These are phyloP conservation scores for Rhizopogon vesiculosus DNA, from an alignment of 768 basidiomycete species.

Conservation along the genomic window DNA sequence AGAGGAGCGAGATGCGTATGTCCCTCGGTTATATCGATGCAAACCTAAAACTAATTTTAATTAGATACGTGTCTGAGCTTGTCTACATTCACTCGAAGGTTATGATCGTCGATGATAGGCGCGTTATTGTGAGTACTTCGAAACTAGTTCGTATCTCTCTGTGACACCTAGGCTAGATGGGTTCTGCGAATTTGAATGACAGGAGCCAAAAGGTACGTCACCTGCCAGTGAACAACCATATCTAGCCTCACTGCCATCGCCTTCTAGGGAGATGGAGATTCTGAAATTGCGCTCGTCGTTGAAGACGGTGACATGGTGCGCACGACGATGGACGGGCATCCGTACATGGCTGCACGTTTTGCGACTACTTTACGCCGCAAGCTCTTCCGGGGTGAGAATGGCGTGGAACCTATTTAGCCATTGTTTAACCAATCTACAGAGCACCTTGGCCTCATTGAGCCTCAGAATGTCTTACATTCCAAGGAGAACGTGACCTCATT, in stretches of 20 bases:
- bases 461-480: constrained; percentile 47
- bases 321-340: constrained; percentile 73
- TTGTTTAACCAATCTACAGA: constrained; percentile 39
- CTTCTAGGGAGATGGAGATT: constrained; percentile 82
- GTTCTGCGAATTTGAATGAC: constrained; percentile 91
- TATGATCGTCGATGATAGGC: constrained; percentile 92
- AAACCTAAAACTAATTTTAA: not conserved
- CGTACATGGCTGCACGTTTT: constrained; percentile 71
- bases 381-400: constrained; percentile 66
- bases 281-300: constrained; percentile 89
- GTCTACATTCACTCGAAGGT: constrained; percentile 84
- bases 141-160: not conserved
- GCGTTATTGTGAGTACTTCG: constrained; percentile 67
- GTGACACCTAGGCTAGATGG: constrained; percentile 51
- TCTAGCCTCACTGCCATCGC: not conserved
- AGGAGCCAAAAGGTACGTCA: constrained; percentile 65
- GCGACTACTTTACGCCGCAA: constrained; percentile 80
- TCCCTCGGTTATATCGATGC: constrained; percentile 16
- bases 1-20: constrained; percentile 78
- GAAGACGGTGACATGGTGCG: constrained; percentile 82
- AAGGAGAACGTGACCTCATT: constrained; percentile 43
- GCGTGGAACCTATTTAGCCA: constrained; percentile 4
- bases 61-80: constrained; percentile 74
- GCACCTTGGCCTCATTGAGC: constrained; percentile 80
- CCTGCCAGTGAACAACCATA: not conserved